Evolutionary conservation across 768 basidiomycete genomes (phyloP).

Genomic region (Tulasnella sp.): DNA sequence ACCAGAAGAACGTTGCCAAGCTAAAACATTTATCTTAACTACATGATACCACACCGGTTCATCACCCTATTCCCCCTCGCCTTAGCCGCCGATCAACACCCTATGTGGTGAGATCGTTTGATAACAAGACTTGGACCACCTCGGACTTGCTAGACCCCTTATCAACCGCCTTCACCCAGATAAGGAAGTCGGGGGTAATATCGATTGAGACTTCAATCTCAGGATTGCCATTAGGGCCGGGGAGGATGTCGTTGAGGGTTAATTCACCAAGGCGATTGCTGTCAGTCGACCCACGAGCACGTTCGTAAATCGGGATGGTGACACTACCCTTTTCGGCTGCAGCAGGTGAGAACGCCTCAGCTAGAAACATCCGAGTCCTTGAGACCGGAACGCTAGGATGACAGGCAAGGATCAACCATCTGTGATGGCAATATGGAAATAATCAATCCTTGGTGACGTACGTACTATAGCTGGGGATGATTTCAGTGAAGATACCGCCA

Average conservation of each 20-base stretch:
- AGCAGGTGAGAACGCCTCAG: constrained; percentile 99
- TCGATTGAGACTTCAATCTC: constrained; percentile 98
- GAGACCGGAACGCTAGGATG: constrained; percentile 73
- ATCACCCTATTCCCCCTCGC: no score
- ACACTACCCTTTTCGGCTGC: constrained; percentile 98
- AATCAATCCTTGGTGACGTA: background rate
- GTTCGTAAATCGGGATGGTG: constrained; percentile 95
- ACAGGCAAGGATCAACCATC: constrained; percentile 17
- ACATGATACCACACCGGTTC: no score
- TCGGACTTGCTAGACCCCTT: constrained; percentile 86
- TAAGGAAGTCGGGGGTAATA: constrained; percentile 92
- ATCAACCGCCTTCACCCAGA: constrained; percentile 91
- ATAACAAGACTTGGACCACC: no score
- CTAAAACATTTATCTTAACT: no score
- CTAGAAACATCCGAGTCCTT: constrained; percentile 94
- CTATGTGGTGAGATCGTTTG: no score
- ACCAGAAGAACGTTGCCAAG: no score
- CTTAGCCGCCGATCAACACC: no score
- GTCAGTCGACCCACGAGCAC: constrained; percentile 96
- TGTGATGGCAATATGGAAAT: background rate
- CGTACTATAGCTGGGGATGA: constrained; percentile 98
- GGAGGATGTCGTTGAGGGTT: constrained; percentile 91
- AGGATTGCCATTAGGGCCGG: constrained; percentile 95
- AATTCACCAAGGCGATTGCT: constrained; percentile 99
- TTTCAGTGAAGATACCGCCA: constrained; percentile 97